phyloP scores from a whole-genome alignment of 1,284 basidiomycete species.

The Malassezia dermatis region DNA sequence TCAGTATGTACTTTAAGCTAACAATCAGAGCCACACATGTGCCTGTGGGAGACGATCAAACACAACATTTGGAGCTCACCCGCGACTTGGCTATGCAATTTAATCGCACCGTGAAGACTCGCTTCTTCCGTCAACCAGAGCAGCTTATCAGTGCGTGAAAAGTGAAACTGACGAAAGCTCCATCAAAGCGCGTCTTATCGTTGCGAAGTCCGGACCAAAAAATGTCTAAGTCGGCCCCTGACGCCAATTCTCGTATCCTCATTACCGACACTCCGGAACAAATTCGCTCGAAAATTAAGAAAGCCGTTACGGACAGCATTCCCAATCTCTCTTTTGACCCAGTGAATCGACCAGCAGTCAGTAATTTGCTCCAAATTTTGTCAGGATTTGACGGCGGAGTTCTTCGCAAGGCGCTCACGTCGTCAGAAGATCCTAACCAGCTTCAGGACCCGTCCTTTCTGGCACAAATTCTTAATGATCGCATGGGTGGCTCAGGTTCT shows the following conservation, averaged over 20 bases:
- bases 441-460: constrained; percentile 52
- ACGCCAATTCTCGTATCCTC: constrained; percentile 69
- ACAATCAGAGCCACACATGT: constrained; percentile 69
- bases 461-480: constrained; percentile 50
- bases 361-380: constrained; percentile 66
- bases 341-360: constrained; percentile 62
- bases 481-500: constrained; percentile 56
- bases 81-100: constrained; percentile 73
- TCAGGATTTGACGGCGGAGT: constrained; percentile 56
- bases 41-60: constrained; percentile 89
- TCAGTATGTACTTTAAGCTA: constrained; percentile 52
- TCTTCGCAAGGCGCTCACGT: constrained; percentile 5
- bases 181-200: constrained; percentile 60
- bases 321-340: constrained; percentile 64
- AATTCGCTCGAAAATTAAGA: constrained; percentile 64
- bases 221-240: constrained; percentile 88
- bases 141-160: constrained; percentile 61
- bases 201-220: constrained; percentile 74
- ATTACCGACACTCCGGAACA: constrained; percentile 63
- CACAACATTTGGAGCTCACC: constrained; percentile 79
- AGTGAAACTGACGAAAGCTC: constrained; percentile 53
- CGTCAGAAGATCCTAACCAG: background rate
- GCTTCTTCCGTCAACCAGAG: constrained; percentile 58
- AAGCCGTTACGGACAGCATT: constrained; percentile 74
- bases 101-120: constrained; percentile 56